Base-by-base conservation (phyloP, 2,329 filamentous ascomycete species). In the Xylaria sp. region DNA sequence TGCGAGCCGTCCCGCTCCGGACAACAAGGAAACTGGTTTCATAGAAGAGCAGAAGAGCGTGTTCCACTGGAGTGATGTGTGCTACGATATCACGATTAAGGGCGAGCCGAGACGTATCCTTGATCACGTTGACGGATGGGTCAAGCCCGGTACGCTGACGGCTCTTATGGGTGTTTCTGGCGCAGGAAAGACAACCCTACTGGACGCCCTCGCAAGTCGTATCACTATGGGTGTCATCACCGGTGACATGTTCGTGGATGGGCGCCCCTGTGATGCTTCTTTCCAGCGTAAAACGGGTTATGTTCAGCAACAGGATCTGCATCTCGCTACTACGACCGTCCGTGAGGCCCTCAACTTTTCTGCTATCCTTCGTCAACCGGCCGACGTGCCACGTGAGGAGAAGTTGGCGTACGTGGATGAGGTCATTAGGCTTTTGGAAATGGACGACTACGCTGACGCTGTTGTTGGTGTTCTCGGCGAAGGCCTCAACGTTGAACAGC, bases 231-330 rank as follows among this genome's bases (percentile, higher is more conserved):
- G 94, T 81, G 91, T 97, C 19, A 93, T 97, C 56, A 89, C 88
- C 6, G 94, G 94, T 62, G 91, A 95, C 74, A 96, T 97, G 90
- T 79, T 89, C 11, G 86, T 90, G 12, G 85, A 89, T 67, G 88
- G 87, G 34, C 85, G 84, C 45, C 89, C 88, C 32, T 89, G 92
- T 55, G 93, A 97, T 72, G 85, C 86, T 51, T 93, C 92, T 0
- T 97, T 97, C 86, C 94, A 97, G 79, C 91, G 94, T 72, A 96
- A 95, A 82, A 97, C 93, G 0, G 94, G 94, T 57, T 97, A 97
- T 74, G 94, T 94, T 42, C 93, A 97, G 77, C 94, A 97, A 79
- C 93, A 97, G 78, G 94, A 98, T 86, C 85, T 97, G 14, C 94
- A 97, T 78, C 84, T 97, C 51, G 85, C 90, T 55, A 97, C 93